phyloP scores from a whole-genome alignment of 352 stramenopile genomes.

The Pythium monospermum region DNA sequence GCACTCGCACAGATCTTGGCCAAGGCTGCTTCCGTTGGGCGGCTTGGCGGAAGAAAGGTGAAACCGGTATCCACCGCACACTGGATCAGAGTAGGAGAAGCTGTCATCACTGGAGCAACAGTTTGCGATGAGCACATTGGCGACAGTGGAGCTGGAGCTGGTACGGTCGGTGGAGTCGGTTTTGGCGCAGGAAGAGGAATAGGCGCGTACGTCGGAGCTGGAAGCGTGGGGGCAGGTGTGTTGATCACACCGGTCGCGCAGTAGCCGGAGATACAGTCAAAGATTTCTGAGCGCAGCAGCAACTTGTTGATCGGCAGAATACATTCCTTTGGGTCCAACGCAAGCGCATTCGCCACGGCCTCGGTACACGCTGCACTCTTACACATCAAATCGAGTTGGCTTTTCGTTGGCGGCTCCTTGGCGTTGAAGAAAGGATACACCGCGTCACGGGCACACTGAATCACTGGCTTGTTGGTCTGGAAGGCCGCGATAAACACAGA shows the following conservation, averaged over 20 bases:
- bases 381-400: constrained; percentile 15
- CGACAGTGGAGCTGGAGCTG: neutral
- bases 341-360: constrained; percentile 1
- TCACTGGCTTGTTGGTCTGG: constrained; percentile 5
- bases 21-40: constrained; percentile 11
- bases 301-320: constrained; percentile 10
- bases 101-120: constrained; percentile 4
- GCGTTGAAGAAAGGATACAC: constrained; percentile 13
- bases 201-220: no score
- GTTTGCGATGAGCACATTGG: neutral
- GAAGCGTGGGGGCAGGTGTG: neutral
- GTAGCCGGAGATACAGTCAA: constrained; percentile 12
- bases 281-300: constrained; percentile 9
- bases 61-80: constrained; percentile 10
- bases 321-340: constrained; percentile 6
- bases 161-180: neutral
- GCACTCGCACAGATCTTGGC: constrained; percentile 20
- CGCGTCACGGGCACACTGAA: constrained; percentile 1
- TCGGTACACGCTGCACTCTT: constrained; percentile 3
- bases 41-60: constrained; percentile 17
- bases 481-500: constrained; percentile 6
- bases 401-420: constrained; percentile 1
- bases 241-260: constrained; percentile 11
- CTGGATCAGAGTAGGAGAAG: constrained; percentile 3
- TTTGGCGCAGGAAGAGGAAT: neutral